Evolutionary conservation across 2,329 filamentous ascomycete genomes (phyloP), one percentile per base, ranked within the genome.

Genomic region (Calonectria pauciramosa): DNA sequence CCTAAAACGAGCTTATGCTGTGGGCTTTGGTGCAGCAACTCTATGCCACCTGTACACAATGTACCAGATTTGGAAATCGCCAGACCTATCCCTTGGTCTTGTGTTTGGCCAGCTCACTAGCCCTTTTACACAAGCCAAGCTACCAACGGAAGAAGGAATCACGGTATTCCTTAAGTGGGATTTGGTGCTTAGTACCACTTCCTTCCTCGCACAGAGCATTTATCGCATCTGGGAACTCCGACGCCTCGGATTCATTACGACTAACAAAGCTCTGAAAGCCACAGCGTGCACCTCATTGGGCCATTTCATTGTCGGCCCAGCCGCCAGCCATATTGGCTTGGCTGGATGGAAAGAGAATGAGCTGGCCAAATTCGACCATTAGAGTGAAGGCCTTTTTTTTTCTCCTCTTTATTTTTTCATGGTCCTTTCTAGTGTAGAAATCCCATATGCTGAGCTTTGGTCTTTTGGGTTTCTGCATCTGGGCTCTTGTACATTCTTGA

Each of bases 11-110:
- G 36, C 13, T 1, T 63, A 63, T 13, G 56, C 34, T 28, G 34
- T 63, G 11, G 23, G n/a, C 8, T 63, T 63, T 23, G 56, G 56
- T 20, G 36, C 56, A 13, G 36, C 56, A 3, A 20, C 56, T 4
- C 13, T 63, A 23, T 63, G 38, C 11, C 56, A 63, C 13, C 16
- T 63, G 1, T 63, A 63, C 56, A 41, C 56, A 7, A 63, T 63
- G 56, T 63, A 63, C 34, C 34, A 63, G 14, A 63, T 63, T 26
- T 63, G 56, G 56, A 63, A 41, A 26, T 63, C 56, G 7, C 56
- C 56, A 13, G 23, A 41, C 0, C 36, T 63, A 10, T 63, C 56
- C 2, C 10, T 63, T 28, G 56, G 56, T 16, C n/a, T 36, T 0
- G 56, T 63, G 13, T 63, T 63, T 41, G 34, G 34, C 23, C 56